phyloP scores from a whole-genome alignment of 2,329 filamentous ascomycete genomes.

The Myriosclerotinia curreyana region DNA sequence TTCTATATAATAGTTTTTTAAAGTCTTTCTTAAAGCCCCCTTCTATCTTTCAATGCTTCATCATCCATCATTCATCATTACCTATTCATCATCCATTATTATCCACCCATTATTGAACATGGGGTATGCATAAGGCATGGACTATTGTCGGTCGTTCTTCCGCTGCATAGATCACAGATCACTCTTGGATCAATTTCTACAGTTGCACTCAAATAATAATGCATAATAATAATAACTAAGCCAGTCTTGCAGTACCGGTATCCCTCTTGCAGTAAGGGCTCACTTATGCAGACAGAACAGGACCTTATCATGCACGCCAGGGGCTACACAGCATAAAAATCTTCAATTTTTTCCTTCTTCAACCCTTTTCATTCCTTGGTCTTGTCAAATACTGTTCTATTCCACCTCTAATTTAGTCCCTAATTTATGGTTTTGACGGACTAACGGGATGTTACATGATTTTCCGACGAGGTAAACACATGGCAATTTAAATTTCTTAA shows the following conservation, averaged over 20 bases:
- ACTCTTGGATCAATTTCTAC: slow-evolving; percentile 18
- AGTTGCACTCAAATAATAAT: slow-evolving; percentile 12
- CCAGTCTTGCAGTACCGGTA: slow-evolving; percentile 18
- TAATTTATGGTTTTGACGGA: background rate
- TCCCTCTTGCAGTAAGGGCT: slow-evolving; percentile 14
- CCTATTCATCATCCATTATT: too few species aligned
- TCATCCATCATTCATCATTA: background rate
- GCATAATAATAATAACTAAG: background rate
- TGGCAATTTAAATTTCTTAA: slow-evolving; percentile 16
- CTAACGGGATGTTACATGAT: slow-evolving; percentile 4
- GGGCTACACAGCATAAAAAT: slow-evolving; percentile 19
- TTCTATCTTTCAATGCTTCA: background rate
- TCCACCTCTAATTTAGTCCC: background rate
- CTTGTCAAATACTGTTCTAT: background rate
- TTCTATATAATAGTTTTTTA: too few species aligned
- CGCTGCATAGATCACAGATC: slow-evolving; percentile 24
- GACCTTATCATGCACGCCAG: slow-evolving; percentile 16
- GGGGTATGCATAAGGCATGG: background rate
- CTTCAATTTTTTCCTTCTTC: background rate
- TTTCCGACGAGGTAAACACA: slow-evolving; percentile 3
- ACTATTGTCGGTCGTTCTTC: slow-evolving; percentile 12
- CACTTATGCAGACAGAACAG: background rate
- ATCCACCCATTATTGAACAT: too few species aligned
- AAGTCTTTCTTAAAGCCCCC: too few species aligned
- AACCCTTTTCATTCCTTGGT: background rate